These are phyloP conservation scores for Tricholomella constricta DNA, from an alignment of 768 basidiomycete species.

Conservation along the genomic window DNA sequence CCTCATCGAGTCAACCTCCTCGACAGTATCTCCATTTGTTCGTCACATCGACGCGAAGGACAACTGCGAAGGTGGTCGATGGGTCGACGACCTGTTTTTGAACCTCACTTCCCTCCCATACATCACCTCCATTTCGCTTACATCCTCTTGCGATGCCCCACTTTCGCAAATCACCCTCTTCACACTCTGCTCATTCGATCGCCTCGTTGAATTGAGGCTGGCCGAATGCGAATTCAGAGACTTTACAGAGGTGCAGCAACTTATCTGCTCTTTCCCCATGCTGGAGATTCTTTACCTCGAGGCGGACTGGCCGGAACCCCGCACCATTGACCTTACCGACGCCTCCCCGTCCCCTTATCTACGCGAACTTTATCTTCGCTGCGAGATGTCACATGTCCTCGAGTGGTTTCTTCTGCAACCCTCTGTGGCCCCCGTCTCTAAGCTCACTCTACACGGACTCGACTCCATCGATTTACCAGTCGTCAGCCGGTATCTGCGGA, in stretches of 20 bases:
- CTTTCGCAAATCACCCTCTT: constrained; percentile 5
- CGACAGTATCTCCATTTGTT: constrained; percentile 13
- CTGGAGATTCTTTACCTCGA: constrained; percentile 15
- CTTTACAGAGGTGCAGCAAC: constrained; percentile 13
- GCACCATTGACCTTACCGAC: neutral
- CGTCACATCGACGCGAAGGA: constrained; percentile 14
- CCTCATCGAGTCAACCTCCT: constrained; percentile 11
- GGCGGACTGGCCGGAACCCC: constrained; percentile 17
- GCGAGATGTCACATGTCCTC: constrained; percentile 15
- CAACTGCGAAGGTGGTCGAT: constrained; percentile 11
- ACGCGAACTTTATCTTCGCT: constrained; percentile 17
- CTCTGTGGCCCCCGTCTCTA: constrained; percentile 9
- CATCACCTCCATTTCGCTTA: constrained; percentile 11
- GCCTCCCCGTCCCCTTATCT: constrained; percentile 7
- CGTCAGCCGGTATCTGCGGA: constrained; percentile 13
- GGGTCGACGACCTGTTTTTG: constrained; percentile 5
- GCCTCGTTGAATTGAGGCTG: constrained; percentile 12
- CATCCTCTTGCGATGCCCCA: constrained; percentile 7
- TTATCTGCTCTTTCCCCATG: constrained; percentile 14
- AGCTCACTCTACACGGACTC: constrained; percentile 15
- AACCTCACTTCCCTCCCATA: constrained; percentile 9
- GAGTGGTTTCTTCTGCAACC: constrained; percentile 17
- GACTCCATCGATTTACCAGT: constrained; percentile 10
- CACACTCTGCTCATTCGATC: constrained; percentile 10
- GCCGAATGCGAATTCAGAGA: constrained; percentile 14